phyloP scores from a whole-genome alignment of 345 rosid genomes.

The Eucalyptus shirleyi region DNA sequence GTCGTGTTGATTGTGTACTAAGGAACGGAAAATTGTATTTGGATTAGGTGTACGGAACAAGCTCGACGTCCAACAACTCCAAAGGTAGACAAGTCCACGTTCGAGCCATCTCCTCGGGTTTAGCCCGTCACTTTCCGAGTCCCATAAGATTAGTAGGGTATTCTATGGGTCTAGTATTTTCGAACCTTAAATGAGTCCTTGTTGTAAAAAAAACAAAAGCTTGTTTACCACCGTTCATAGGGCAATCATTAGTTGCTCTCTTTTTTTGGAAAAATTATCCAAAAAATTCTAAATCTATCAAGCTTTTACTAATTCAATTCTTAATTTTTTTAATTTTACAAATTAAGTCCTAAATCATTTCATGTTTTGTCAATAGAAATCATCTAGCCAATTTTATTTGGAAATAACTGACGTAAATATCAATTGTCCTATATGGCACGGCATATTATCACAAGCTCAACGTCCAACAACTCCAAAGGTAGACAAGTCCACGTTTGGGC shows the following conservation, averaged over 20 bases:
- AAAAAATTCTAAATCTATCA: fast-evolving
- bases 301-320: not conserved
- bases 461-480: too few species aligned
- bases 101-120: not conserved
- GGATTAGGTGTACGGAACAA: not conserved
- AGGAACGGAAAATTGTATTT: not conserved
- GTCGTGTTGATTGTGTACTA: not conserved
- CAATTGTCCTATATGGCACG: fast-evolving
- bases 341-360: too few species aligned
- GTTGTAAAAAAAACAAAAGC: not conserved
- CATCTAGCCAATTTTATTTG: fast-evolving
- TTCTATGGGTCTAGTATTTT: not conserved
- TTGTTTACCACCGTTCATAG: not conserved
- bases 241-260: not conserved
- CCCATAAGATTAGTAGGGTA: not conserved
- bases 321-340: too few species aligned
- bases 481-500: too few species aligned
- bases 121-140: not conserved
- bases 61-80: not conserved
- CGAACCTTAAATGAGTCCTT: not conserved
- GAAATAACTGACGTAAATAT: fast-evolving
- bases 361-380: too few species aligned
- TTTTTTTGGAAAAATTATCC: too few species aligned
- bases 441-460: fast-evolving
- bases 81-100: not conserved